phyloP scores from a whole-genome alignment of 345 rosid genomes.

The Iberis pinnata region DNA sequence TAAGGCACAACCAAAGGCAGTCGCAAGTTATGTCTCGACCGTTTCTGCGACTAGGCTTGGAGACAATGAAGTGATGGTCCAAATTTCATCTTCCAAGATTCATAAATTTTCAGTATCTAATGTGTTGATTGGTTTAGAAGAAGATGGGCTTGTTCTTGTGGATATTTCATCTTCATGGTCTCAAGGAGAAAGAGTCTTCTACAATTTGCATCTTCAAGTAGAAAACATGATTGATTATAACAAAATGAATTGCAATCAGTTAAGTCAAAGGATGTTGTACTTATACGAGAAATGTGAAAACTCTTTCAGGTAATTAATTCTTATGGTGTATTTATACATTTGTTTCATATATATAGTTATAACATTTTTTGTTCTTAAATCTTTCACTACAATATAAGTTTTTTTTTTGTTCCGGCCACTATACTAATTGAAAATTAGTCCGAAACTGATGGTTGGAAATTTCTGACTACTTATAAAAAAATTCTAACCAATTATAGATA shows the following conservation, averaged over 20 bases:
- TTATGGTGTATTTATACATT: too few relatives aligned
- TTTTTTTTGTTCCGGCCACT: too few relatives aligned
- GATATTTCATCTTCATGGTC: conserved; percentile 58
- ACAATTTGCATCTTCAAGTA: conserved; percentile 51
- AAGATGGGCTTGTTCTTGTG: conserved; percentile 38
- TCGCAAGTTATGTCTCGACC: conserved; percentile 8
- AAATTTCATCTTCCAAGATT: conserved; percentile 34
- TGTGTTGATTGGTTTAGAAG: conserved; percentile 39
- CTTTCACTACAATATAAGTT: too few relatives aligned
- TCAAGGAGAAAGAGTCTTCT: conserved; percentile 42
- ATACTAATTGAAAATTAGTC: too few relatives aligned
- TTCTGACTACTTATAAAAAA: too few relatives aligned
- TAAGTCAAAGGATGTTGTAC: conserved; percentile 35
- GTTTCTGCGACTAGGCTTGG: conserved; percentile 40
- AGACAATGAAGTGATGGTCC: conserved; percentile 44
- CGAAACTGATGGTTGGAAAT: too few relatives aligned
- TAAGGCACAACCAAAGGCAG: conserved; percentile 22
- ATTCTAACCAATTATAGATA: too few relatives aligned
- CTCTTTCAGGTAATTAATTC: neutral
- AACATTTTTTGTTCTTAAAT: too few relatives aligned
- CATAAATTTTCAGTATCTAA: conserved; percentile 32
- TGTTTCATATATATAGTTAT: too few relatives aligned
- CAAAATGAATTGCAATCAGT: conserved; percentile 26
- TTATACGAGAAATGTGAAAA: conserved; percentile 29
- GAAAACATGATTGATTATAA: conserved; percentile 4